phyloP scores from a whole-genome alignment of 202 grass and related monocot species.

The Bolboschoenoplectus hybrid region DNA sequence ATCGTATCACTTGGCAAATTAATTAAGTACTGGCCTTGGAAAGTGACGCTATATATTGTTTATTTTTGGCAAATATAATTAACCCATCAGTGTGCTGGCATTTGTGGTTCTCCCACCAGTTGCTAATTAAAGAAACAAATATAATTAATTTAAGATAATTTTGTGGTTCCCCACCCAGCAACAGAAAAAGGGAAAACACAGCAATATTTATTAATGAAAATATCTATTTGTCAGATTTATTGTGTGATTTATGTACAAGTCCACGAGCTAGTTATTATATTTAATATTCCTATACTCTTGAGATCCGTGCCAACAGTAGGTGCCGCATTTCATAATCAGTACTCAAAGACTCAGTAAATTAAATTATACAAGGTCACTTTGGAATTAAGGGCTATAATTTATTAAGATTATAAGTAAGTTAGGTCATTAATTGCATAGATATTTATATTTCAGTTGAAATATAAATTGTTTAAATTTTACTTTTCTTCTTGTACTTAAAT shows the following conservation, averaged over 20 bases:
- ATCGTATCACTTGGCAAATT: too few species aligned
- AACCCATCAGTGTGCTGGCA: not conserved
- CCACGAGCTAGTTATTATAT: not conserved
- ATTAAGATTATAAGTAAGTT: too few species aligned
- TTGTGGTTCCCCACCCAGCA: not conserved
- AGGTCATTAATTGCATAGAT: too few species aligned
- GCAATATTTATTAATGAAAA: not conserved
- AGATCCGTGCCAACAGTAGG: not conserved
- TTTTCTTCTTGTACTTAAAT: too few species aligned
- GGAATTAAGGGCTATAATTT: not conserved
- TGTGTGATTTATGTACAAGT: not conserved
- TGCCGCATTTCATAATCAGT: not conserved
- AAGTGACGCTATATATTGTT: not conserved
- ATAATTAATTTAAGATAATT: not conserved
- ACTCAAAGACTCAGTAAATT: too few species aligned
- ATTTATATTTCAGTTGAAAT: too few species aligned
- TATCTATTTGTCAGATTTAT: not conserved
- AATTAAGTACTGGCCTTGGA: not conserved
- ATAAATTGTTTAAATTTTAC: too few species aligned
- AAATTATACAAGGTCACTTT: not conserved
- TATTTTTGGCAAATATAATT: not conserved
- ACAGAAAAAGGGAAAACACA: not conserved
- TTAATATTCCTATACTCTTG: not conserved
- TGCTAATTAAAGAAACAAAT: not conserved
- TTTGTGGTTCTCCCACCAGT: not conserved